Evolutionary conservation across 495 filamentous ascomycete species (phyloP).

Genomic region (Aspergillus leporis): DNA sequence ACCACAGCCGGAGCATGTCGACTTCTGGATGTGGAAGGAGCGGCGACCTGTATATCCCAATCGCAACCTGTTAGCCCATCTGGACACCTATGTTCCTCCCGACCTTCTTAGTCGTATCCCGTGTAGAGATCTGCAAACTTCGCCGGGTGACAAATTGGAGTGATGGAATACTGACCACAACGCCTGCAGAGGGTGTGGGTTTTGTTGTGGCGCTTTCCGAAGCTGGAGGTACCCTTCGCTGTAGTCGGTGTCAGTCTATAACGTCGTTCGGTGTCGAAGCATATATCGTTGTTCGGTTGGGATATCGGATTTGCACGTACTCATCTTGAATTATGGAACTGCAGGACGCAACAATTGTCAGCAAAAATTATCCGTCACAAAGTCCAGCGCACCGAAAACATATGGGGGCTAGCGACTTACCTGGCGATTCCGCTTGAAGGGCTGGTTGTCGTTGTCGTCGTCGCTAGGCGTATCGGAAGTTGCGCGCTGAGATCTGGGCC

Average conservation of each 20-base stretch:
- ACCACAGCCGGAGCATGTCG: constrained; percentile 94
- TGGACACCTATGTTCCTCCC: constrained; percentile 7
- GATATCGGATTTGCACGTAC: constrained; percentile 47
- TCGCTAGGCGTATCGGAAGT: constrained; percentile 49
- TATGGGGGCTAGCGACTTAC: constrained; percentile 28
- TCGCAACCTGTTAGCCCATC: constrained; percentile 30
- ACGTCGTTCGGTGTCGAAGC: constrained; percentile 27
- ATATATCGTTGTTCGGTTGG: constrained; percentile 24
- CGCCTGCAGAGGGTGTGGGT: constrained; percentile 99
- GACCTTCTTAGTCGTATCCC: constrained; percentile 10
- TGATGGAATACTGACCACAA: constrained; percentile 76
- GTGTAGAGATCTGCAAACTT: constrained; percentile 16
- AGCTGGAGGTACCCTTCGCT: constrained; percentile 95
- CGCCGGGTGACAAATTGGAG: constrained; percentile 19
- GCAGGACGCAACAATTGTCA: not conserved
- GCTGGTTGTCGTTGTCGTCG: constrained; percentile 54
- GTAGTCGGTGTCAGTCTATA: constrained; percentile 48
- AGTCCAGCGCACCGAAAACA: constrained; percentile 1
- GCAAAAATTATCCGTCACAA: constrained; percentile 19
- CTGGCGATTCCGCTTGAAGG: constrained; percentile 54
- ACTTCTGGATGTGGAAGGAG: constrained; percentile 99
- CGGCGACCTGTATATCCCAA: constrained; percentile 68
- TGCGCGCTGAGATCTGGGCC: constrained; percentile 37
- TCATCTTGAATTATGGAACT: constrained; percentile 67
- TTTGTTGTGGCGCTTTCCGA: constrained; percentile 99